Percentiles rank a stretch among this genome's conserved stretches.
phyloP scores from a whole-genome alignment of 495 filamentous ascomycete species.

The Aspergillus asperescens region DNA sequence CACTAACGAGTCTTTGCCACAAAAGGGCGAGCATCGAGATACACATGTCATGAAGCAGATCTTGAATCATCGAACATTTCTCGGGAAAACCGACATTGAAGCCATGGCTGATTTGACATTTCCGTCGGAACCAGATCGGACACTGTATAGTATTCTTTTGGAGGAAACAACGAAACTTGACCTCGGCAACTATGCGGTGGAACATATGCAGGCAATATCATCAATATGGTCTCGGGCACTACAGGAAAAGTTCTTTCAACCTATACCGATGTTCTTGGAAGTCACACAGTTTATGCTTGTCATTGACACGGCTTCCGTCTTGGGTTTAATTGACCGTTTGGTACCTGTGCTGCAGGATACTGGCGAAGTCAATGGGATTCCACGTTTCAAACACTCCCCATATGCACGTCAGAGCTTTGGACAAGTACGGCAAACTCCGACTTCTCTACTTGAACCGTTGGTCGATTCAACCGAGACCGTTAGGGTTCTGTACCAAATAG shows the following conservation, averaged over 20 bases:
- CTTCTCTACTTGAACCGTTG: slow-evolving; percentile 40
- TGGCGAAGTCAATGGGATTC: slow-evolving; percentile 53
- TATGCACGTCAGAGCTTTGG: slow-evolving; percentile 36
- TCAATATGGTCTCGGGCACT: slow-evolving; percentile 59
- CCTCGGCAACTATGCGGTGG: slow-evolving; percentile 44
- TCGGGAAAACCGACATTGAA: slow-evolving; percentile 52
- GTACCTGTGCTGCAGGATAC: slow-evolving; percentile 51
- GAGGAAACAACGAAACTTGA: slow-evolving; percentile 45
- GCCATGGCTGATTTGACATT: slow-evolving; percentile 43
- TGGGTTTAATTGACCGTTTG: slow-evolving; percentile 47
- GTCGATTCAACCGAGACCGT: slow-evolving; percentile 55
- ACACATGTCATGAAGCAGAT: slow-evolving; percentile 51
- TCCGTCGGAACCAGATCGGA: slow-evolving; percentile 49
- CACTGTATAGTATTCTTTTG: slow-evolving; percentile 54
- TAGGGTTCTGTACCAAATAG: slow-evolving; percentile 52
- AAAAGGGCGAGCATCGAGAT: slow-evolving; percentile 9
- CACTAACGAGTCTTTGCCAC: neutral
- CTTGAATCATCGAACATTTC: slow-evolving; percentile 49
- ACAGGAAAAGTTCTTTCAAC: slow-evolving; percentile 52
- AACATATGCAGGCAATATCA: slow-evolving; percentile 49
- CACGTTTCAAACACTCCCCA: slow-evolving; percentile 45
- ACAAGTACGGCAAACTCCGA: slow-evolving; percentile 37
- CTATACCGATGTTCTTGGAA: slow-evolving; percentile 55
- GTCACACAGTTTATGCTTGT: slow-evolving; percentile 50
- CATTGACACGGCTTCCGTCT: slow-evolving; percentile 40